Conservation (phyloP, 306 rosid genomes). For the Ceratonia siliqua region DNA sequence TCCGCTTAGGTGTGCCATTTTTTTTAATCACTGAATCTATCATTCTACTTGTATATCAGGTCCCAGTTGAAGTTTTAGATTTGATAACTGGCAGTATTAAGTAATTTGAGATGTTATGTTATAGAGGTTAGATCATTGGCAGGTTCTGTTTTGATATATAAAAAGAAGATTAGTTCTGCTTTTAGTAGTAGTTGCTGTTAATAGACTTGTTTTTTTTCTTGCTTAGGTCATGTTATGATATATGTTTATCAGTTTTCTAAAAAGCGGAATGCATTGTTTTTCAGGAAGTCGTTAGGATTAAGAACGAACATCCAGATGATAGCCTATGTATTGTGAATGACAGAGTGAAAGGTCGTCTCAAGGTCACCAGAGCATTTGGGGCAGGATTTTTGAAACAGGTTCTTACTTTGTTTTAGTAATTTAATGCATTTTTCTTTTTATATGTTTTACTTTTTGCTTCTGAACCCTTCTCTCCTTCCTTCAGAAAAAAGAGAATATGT, state of each 20-base stretch:
- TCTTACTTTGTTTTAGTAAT: conserved; percentile 24
- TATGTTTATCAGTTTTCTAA: conserved; percentile 25
- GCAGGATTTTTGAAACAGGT: conserved; percentile 97
- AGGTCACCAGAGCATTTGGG: conserved; percentile 91
- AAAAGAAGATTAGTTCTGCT: neutral
- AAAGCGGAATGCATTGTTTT: conserved; percentile 13
- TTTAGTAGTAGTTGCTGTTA: neutral
- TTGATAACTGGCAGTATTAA: neutral
- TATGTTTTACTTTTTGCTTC: neutral
- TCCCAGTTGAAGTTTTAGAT: neutral
- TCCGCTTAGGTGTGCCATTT: neutral
- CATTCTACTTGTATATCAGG: neutral
- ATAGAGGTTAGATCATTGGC: neutral
- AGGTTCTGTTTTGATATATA: neutral
- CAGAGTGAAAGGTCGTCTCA: conserved; percentile 92
- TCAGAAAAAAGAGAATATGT: neutral
- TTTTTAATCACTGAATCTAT: neutral
- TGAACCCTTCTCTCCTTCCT: neutral
- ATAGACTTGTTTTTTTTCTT: conserved; percentile 8
- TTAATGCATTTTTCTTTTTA: neutral
- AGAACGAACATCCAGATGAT: conserved; percentile 90
- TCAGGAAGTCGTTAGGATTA: conserved; percentile 82
- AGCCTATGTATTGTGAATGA: conserved; percentile 75
- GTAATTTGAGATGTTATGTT: neutral
- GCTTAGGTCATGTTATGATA: conserved; percentile 26